Evolutionary conservation across 305 asterid species (phyloP), one percentile per base, ranked within the genome.

Genomic region (Fraxinus greggii): DNA sequence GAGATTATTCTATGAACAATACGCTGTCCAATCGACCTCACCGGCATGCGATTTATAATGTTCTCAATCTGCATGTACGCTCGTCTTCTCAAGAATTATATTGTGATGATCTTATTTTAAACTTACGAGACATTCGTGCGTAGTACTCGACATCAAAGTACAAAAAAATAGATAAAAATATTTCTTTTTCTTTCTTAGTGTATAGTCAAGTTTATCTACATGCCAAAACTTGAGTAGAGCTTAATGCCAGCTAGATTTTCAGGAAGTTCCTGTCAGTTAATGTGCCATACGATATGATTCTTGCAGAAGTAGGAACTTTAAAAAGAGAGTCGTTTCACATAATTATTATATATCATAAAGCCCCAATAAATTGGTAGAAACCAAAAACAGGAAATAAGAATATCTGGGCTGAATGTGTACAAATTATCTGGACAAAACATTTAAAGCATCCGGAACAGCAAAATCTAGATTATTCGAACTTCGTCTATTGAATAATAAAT

Each of bases 401-500:
- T 59, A 21, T 21, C 13, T 23, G 59, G 31, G 13, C 26, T 1
- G 28, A 21, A 59, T 6, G 69, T 9, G 7, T 59, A 23, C 69
- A 59, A 59, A n/a, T 7, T 59, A 48, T 15, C 59, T 15, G 59
- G 59, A 48, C 59, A 48, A 48, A 48, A 48, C 19, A 48, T 59
- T 23, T 8, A 7, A 59, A 23, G 4, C 24, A 24, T 2, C 23
- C 12, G 35, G 32, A 65, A 9, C 72, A 63, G 15, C 32, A 65
- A 65, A 65, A 65, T 63, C 33, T 63, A 8, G 6, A 63, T 59
- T 5, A 59, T 19, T 7, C 69, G 9, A 40, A 40, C 51, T 2
- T 10, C 15, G 21, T 21, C 29, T 2, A n/a, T 19, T 23, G 78
- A 75, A 80, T 76, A 78, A 86, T 42, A 76, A 42, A 42, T 26